Evolutionary conservation across 768 basidiomycete genomes (phyloP), one percentile per base, ranked within the genome.

Genomic region (Boletus tylopilopsis): DNA sequence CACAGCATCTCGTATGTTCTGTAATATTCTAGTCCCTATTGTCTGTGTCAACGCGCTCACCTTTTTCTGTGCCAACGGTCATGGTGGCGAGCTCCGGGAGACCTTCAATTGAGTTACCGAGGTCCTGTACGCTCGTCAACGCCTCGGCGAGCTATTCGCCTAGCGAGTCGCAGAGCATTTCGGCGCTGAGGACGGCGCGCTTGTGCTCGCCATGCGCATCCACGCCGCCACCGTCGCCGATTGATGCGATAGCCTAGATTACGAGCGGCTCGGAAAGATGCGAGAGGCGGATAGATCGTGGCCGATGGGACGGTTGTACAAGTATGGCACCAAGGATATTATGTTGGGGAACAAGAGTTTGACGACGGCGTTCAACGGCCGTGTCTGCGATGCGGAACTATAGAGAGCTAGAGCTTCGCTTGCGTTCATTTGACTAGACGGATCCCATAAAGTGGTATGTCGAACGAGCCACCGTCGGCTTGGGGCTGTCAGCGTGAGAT

Each of bases 241-340:
- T 18, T 1, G 62, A 6, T 53, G 47, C 16, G 54, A 63, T 10
- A 51, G 6, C 16, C 50, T 46, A 5, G 57, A 61, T 23, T 56
- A 53, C 5, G 60, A 59, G 15, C 54, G 47, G n/a, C 51, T 61
- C 19, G 8, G 13, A 2, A 34, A 29, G 29, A 56, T 63, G 57
- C 60, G 60, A 13, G 49, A 52, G 8, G 46, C 12, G 1, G 60
- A 60, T 16, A 57, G 61, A 2, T 63, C 61, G 2, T 61, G 60
- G 60, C 61, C 47, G 23, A 34, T 39, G 16, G 61, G 60, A 11
- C 60, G 60, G 61, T 40, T 51, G 0, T 63, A 52, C 57, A 63
- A 32, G 43, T 40, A 47, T 10, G 49, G 38, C 4, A 23, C 37
- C 1, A 45, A 27, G 5, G 47, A 41, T 4, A 24, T 51, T 3